Percentiles rank a stretch among this genome's conserved stretches.
Evolutionary conservation across 352 stramenopile genomes (phyloP).

Genomic region (Phytopythium ostracodes): DNA sequence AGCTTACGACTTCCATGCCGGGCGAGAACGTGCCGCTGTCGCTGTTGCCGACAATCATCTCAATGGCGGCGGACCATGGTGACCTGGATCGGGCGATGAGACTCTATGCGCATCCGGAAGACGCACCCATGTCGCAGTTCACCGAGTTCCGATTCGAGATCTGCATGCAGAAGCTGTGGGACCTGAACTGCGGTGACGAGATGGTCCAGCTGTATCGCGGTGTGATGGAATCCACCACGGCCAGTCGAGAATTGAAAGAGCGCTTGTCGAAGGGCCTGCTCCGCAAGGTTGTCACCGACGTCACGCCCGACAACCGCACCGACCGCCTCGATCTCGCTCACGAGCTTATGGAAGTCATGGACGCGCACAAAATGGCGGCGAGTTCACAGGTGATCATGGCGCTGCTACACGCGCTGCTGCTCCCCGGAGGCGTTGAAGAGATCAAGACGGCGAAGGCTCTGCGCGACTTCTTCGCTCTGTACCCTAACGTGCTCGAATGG

Average conservation of each 20-base stretch:
- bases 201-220: constrained; percentile 54
- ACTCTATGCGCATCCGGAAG: constrained; percentile 41
- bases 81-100: constrained; percentile 56
- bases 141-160: constrained; percentile 69
- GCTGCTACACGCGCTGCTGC: constrained; percentile 38
- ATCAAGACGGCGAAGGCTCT: constrained; percentile 32
- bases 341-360: constrained; percentile 58
- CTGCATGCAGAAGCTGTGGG: constrained; percentile 53
- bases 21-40: constrained; percentile 42
- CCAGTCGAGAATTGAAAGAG: constrained; percentile 38
- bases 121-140: constrained; percentile 35
- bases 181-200: constrained; percentile 34
- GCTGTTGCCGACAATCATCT: constrained; percentile 52
- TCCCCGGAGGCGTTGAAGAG: constrained; percentile 15
- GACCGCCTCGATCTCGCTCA: constrained; percentile 29
- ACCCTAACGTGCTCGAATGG: constrained; percentile 46
- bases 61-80: constrained; percentile 47
- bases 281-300: constrained; percentile 36
- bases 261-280: constrained; percentile 63
- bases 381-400: constrained; percentile 47
- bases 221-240: constrained; percentile 34
- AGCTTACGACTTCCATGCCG: constrained; percentile 34
- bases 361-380: constrained; percentile 40
- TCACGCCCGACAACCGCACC: constrained; percentile 28
- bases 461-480: constrained; percentile 42